Percentiles rank a stretch among this genome's conserved stretches.
These are phyloP conservation scores for Malassezia yamatoensis DNA, from an alignment of 1,284 basidiomycete genomes.

Conservation along the genomic window DNA sequence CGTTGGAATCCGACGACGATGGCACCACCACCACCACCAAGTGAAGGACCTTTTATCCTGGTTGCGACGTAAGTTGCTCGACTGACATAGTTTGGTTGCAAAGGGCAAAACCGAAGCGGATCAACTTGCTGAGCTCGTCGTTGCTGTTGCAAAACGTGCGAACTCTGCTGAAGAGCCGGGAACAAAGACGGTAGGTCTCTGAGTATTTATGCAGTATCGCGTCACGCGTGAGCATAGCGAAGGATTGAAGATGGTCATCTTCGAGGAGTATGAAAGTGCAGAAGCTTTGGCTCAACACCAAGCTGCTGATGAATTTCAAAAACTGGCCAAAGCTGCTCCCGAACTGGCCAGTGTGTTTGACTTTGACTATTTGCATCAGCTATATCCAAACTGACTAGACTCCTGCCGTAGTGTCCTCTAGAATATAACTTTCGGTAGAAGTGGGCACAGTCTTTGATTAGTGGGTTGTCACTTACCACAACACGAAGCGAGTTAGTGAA, in stretches of 20 bases:
- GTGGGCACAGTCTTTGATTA: constrained; percentile 25
- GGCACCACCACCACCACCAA: not conserved
- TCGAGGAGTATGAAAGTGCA: constrained; percentile 15
- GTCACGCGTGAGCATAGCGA: constrained; percentile 7
- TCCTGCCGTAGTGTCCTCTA: constrained; percentile 31
- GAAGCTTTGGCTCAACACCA: constrained; percentile 12
- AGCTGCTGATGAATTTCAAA: constrained; percentile 9
- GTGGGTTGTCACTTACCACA: constrained; percentile 9
- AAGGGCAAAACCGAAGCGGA: constrained; percentile 14
- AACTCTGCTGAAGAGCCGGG: constrained; percentile 16
- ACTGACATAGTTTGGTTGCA: constrained; percentile 3
- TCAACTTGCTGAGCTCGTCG: not conserved
- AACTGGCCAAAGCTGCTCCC: not conserved
- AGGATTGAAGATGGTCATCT: constrained; percentile 9
- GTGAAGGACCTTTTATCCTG: constrained; percentile 16
- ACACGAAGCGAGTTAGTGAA: constrained; percentile 56
- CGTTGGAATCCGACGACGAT: too few relatives aligned
- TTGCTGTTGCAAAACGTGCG: constrained; percentile 4
- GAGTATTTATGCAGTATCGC: constrained; percentile 13
- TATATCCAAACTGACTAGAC: constrained; percentile 2
- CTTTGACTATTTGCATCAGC: constrained; percentile 8
- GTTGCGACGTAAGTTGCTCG: constrained; percentile 14
- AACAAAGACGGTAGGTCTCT: constrained; percentile 14
- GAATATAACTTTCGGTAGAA: constrained; percentile 36
- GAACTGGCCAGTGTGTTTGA: constrained; percentile 9